phyloP scores from a whole-genome alignment of 2,329 filamentous ascomycete genomes.

The Blastomyces parvus region DNA sequence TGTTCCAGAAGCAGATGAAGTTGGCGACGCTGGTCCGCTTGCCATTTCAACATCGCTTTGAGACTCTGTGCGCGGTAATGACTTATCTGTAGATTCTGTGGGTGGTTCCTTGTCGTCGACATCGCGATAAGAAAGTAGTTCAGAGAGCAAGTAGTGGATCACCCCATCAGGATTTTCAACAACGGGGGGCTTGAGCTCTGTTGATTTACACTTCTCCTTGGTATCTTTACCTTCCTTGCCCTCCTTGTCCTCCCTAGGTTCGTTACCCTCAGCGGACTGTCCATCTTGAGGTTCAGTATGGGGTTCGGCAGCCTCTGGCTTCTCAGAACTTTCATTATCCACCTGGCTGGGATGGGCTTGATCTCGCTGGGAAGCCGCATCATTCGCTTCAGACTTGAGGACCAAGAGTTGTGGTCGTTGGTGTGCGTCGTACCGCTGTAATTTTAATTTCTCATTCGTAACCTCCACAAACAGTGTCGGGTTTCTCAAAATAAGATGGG shows the following conservation, averaged over 20 bases:
- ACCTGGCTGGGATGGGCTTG: slow-evolving; percentile 11
- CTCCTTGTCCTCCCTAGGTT: slow-evolving; percentile 9
- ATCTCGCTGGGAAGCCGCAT: slow-evolving; percentile 9
- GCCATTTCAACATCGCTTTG: slow-evolving; percentile 45
- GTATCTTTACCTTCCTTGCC: slow-evolving; percentile 11
- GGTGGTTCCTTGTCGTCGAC: slow-evolving; percentile 70
- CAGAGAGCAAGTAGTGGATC: slow-evolving; percentile 86
- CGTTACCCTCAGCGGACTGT: slow-evolving; percentile 12
- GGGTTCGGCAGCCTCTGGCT: slow-evolving; percentile 22
- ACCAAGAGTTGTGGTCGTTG: slow-evolving; percentile 45
- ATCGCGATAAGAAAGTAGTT: slow-evolving; percentile 83
- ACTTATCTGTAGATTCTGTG: slow-evolving; percentile 9
- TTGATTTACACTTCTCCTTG: slow-evolving; percentile 44
- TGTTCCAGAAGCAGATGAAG: slow-evolving; percentile 24
- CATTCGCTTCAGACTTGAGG: slow-evolving; percentile 42
- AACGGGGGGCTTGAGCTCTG: slow-evolving; percentile 69
- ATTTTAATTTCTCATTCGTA: slow-evolving; percentile 72
- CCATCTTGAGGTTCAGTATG: slow-evolving; percentile 13
- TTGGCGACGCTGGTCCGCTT: slow-evolving; percentile 29
- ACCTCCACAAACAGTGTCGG: slow-evolving; percentile 81
- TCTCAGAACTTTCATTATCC: slow-evolving; percentile 25
- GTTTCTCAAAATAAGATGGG: slow-evolving; percentile 68
- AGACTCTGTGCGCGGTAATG: slow-evolving; percentile 25
- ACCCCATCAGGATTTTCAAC: slow-evolving; percentile 92
- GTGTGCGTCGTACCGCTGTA: slow-evolving; percentile 53